A percentile compares a stretch with the other conserved stretches of the same genome.
phyloP scores from a whole-genome alignment of 2,329 filamentous ascomycete genomes.

The Arachnomyces sp. region DNA sequence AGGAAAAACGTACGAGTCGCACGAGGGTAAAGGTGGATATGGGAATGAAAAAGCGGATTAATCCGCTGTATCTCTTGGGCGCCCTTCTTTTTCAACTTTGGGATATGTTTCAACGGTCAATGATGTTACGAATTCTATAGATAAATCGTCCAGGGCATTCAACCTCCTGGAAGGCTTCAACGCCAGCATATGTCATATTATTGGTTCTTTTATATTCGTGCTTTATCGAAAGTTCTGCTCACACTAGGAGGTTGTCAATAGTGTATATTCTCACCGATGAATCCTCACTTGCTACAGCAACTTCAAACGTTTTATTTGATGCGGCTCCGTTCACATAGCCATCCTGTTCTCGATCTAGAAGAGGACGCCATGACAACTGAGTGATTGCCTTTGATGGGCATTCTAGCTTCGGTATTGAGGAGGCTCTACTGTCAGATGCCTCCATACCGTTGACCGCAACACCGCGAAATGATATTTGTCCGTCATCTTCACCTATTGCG shows the following conservation, averaged over 20 bases:
- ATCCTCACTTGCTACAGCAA: constrained; percentile 41
- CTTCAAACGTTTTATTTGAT: constrained; percentile 19
- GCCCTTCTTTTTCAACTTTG: not conserved
- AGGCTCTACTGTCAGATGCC: constrained; percentile 17
- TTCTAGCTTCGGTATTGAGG: constrained; percentile 28
- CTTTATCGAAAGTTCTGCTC: not conserved
- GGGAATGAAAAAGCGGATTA: constrained; percentile 43
- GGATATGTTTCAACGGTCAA: constrained; percentile 1
- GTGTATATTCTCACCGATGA: constrained; percentile 34
- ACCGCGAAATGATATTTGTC: constrained; percentile 35
- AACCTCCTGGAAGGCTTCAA: constrained; percentile 16
- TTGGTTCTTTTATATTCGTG: not conserved
- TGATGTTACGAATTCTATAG: not conserved
- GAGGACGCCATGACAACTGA: constrained; percentile 62
- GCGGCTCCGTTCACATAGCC: constrained; percentile 8
- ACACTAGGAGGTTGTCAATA: constrained; percentile 21
- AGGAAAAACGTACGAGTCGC: constrained; percentile 44
- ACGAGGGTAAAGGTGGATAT: constrained; percentile 56
- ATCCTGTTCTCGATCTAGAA: constrained; percentile 1
- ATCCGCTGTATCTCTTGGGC: constrained; percentile 9
- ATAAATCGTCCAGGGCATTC: constrained; percentile 10
- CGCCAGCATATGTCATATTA: constrained; percentile 8
- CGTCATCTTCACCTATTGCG: constrained; percentile 41
- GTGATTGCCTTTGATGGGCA: constrained; percentile 57
- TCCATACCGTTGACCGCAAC: constrained; percentile 26